A percentile compares a stretch with the other conserved stretches of the same genome.
phyloP scores from a whole-genome alignment of 345 rosid species.

The Eucalyptus cloeziana region DNA sequence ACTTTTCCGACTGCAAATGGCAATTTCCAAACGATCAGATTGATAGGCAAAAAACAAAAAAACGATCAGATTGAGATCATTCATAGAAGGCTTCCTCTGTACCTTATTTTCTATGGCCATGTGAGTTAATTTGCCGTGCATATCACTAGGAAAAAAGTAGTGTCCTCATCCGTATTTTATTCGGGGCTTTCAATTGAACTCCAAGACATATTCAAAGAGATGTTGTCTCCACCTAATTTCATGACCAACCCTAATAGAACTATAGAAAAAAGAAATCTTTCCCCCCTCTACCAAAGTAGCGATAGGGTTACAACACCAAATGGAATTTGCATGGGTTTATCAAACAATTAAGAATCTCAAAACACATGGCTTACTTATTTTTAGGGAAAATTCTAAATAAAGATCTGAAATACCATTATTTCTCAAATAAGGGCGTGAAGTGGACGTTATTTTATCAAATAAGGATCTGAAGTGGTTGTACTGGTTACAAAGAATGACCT shows the following conservation, averaged over 20 bases:
- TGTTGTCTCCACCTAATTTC: neutral
- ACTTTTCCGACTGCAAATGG: no score
- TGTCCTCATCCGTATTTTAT: neutral
- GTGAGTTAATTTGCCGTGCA: neutral
- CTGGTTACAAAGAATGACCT: no score
- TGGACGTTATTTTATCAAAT: accelerated
- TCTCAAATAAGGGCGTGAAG: accelerated
- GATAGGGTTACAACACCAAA: neutral
- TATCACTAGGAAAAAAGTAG: neutral
- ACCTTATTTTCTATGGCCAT: neutral
- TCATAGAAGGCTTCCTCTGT: neutral
- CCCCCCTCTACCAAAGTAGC: neutral
- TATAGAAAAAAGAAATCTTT: neutral
- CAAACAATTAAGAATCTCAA: neutral
- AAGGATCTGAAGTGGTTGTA: no score
- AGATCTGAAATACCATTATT: accelerated
- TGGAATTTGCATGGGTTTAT: neutral
- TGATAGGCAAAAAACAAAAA: neutral
- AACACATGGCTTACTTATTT: neutral
- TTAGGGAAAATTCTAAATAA: no score
- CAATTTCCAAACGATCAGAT: neutral
- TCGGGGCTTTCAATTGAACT: neutral
- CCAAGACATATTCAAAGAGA: neutral
- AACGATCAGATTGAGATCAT: neutral
- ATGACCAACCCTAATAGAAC: neutral